Conservation (phyloP, 2,329 filamentous ascomycete genomes). For the Penicillium fuscoglaucum region DNA sequence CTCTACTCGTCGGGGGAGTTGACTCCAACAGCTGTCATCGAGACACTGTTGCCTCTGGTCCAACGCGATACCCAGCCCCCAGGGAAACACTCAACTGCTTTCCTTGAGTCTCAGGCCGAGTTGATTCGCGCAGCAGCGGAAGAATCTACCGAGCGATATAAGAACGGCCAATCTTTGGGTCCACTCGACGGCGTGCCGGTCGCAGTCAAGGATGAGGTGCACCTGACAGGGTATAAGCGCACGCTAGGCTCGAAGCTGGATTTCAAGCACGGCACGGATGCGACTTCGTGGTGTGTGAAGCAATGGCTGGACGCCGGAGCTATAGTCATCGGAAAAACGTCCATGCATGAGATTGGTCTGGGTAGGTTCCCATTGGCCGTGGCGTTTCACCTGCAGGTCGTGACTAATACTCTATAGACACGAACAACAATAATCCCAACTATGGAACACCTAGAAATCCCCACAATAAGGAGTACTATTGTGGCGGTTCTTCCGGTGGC, state of each 20-base stretch:
- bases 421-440: constrained; percentile 76
- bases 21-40: constrained; percentile 70
- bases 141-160: constrained; percentile 72
- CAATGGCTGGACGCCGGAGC: constrained; percentile 74
- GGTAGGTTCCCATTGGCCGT: constrained; percentile 42
- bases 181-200: constrained; percentile 80
- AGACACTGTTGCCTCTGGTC: constrained; percentile 71
- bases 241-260: constrained; percentile 65
- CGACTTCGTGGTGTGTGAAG: constrained; percentile 69
- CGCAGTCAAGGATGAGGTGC: constrained; percentile 78
- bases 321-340: constrained; percentile 71
- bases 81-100: constrained; percentile 68
- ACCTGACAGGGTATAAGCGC: constrained; percentile 68
- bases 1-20: constrained; percentile 68
- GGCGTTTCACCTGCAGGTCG: background rate
- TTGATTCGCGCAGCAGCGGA: constrained; percentile 66
- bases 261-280: constrained; percentile 50
- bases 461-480: constrained; percentile 73
- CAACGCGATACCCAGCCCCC: constrained; percentile 56
- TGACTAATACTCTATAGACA: constrained; percentile 51
- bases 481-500: constrained; percentile 78
- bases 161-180: constrained; percentile 63
- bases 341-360: constrained; percentile 78
- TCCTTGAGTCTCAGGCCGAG: constrained; percentile 66
- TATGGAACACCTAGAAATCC: constrained; percentile 77